A percentile compares a stretch with the other conserved stretches of the same genome.
Evolutionary conservation across 768 basidiomycete species (phyloP).

Genomic region (Lactarius pseudohatsudake): DNA sequence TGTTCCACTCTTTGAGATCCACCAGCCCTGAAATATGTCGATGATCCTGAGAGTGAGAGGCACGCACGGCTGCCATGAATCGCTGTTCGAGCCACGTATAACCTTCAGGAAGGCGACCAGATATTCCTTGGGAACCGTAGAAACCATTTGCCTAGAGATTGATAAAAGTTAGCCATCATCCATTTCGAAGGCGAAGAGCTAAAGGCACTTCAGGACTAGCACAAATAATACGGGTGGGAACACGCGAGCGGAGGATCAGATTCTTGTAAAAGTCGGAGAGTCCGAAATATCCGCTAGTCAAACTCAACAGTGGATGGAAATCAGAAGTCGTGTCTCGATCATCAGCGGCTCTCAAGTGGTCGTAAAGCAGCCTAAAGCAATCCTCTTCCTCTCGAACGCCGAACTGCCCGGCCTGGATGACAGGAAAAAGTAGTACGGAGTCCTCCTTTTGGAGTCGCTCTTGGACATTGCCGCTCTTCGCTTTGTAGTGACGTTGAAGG

Average conservation of each 20-base stretch:
- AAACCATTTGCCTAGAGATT: constrained; percentile 87
- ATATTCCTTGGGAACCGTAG: constrained; percentile 83
- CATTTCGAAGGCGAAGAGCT: constrained; percentile 9
- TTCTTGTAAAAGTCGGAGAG: constrained; percentile 79
- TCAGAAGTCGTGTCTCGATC: background rate
- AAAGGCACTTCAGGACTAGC: constrained; percentile 77
- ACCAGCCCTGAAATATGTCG: constrained; percentile 47
- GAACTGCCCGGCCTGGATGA: constrained; percentile 90
- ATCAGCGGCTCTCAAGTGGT: constrained; percentile 29
- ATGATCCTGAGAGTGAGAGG: constrained; percentile 38
- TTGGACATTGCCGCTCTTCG: constrained; percentile 16
- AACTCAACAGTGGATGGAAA: constrained; percentile 55
- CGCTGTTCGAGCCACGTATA: constrained; percentile 86
- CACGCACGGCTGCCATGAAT: constrained; percentile 67
- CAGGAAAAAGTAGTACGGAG: constrained; percentile 65
- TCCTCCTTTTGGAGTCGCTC: constrained; percentile 27
- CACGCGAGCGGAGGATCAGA: constrained; percentile 56
- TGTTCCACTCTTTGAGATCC: constrained; percentile 83
- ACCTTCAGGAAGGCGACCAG: constrained; percentile 91
- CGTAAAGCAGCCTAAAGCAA: constrained; percentile 56
- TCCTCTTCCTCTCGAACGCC: constrained; percentile 83
- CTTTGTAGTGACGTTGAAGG: constrained; percentile 52
- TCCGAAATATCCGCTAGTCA: constrained; percentile 96
- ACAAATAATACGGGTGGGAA: constrained; percentile 72
- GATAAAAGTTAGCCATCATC: constrained; percentile 9